phyloP scores from a whole-genome alignment of 106 monocot species.

The Dendrobium nobile region DNA sequence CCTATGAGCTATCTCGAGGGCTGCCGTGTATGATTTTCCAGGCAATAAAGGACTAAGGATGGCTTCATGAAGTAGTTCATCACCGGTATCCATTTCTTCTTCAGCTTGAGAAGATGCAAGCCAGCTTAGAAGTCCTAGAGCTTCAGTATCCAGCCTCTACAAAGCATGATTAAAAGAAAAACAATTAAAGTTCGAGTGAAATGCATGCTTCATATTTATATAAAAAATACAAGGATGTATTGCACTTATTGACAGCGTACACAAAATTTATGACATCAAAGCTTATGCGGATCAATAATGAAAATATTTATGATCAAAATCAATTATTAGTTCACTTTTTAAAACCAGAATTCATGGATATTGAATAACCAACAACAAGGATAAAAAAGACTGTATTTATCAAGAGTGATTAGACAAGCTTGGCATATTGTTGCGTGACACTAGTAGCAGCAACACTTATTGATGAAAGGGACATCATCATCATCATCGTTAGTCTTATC shows the following conservation, averaged over 20 bases:
- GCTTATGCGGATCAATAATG: neutral
- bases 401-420: neutral
- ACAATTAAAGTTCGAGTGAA: neutral
- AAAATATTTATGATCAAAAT: neutral
- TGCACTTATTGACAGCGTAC: neutral
- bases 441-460: neutral
- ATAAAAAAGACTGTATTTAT: neutral
- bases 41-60: conserved; percentile 68
- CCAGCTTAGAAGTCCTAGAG: conserved; percentile 75
- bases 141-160: conserved; percentile 47
- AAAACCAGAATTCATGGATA: neutral
- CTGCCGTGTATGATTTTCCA: conserved; percentile 33
- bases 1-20: conserved; percentile 60
- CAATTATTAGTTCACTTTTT: neutral
- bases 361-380: neutral
- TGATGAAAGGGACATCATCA: neutral
- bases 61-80: conserved; percentile 66
- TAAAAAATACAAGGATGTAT: neutral
- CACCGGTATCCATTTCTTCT: conserved; percentile 58
- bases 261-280: neutral
- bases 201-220: neutral
- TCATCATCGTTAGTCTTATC: too few species aligned
- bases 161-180: conserved; percentile 9
- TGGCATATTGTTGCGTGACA: neutral
- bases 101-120: conserved; percentile 86